These are phyloP conservation scores for Rhizopus microsporus DNA, from an alignment of 371 early-diverging fungal species.

Conservation along the genomic window DNA sequence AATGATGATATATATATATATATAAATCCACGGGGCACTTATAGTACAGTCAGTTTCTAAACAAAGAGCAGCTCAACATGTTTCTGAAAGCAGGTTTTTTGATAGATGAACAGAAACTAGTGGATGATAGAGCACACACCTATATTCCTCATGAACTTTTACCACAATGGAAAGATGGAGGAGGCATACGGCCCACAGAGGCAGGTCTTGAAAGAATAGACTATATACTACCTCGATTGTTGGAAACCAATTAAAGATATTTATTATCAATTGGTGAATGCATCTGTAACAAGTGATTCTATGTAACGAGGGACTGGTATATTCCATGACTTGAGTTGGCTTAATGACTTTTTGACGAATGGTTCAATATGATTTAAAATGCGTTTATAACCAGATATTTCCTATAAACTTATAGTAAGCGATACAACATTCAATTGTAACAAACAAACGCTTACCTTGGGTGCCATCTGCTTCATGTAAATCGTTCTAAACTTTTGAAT, in stretches of 20 bases:
- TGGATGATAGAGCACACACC: not conserved
- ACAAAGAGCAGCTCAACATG: slow-evolving; percentile 23
- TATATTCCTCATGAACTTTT: slow-evolving; percentile 31
- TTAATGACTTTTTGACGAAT: slow-evolving; percentile 5
- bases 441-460: slow-evolving; percentile 12
- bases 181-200: slow-evolving; percentile 46
- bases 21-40: not conserved
- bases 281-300: slow-evolving; percentile 9
- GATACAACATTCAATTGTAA: not conserved
- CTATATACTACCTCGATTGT: slow-evolving; percentile 33
- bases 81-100: slow-evolving; percentile 31
- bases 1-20: not conserved
- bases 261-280: too few species aligned
- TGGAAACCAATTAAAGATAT: too few species aligned
- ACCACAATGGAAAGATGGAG: slow-evolving; percentile 18
- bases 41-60: slow-evolving; percentile 19
- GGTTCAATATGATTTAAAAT: slow-evolving; percentile 1
- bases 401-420: not conserved
- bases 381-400: not conserved
- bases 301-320: slow-evolving; percentile 36
- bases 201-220: slow-evolving; percentile 42
- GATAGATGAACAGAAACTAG: slow-evolving; percentile 17
- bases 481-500: slow-evolving; percentile 72
- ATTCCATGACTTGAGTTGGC: slow-evolving; percentile 22
- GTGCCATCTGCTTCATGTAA: slow-evolving; percentile 55